These are phyloP conservation scores for Exophiala sideris DNA, from an alignment of 2,329 filamentous ascomycete species.

Conservation along the genomic window DNA sequence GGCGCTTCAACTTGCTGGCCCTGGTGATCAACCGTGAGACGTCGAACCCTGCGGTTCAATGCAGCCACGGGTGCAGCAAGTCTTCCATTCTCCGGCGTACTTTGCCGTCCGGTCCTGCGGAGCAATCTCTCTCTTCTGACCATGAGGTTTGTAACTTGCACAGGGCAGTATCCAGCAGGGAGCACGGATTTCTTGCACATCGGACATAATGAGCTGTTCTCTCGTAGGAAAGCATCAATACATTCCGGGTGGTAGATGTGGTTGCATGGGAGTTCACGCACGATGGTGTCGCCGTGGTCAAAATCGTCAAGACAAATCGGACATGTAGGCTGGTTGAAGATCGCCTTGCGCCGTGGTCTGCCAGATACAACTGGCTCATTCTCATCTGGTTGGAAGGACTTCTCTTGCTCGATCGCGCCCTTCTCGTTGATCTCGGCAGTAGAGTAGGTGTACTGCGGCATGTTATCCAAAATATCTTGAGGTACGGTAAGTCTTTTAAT, in stretches of 20 bases:
- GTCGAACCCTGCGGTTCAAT: slow-evolving; percentile 9
- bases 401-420: background rate
- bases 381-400: background rate
- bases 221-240: slow-evolving; percentile 77
- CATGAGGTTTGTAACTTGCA: slow-evolving; percentile 76
- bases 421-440: slow-evolving; percentile 8
- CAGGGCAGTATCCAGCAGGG: slow-evolving; percentile 63
- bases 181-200: slow-evolving; percentile 83
- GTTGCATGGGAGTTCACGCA: slow-evolving; percentile 81
- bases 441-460: slow-evolving; percentile 75
- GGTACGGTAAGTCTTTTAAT: slow-evolving; percentile 81
- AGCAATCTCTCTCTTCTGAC: slow-evolving; percentile 74
- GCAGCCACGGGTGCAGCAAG: slow-evolving; percentile 7
- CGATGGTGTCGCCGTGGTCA: slow-evolving; percentile 63
- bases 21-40: slow-evolving; percentile 4
- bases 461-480: slow-evolving; percentile 63
- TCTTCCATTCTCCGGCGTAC: background rate
- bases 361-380: slow-evolving; percentile 8
- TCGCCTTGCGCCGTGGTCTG: slow-evolving; percentile 26
- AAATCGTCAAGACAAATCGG: slow-evolving; percentile 89
- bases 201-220: slow-evolving; percentile 82
- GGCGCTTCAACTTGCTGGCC: slow-evolving; percentile 3
- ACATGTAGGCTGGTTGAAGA: slow-evolving; percentile 73
- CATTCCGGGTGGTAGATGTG: slow-evolving; percentile 94
- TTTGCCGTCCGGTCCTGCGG: slow-evolving; percentile 35